Evolutionary conservation across 148 eudicot genomes (phyloP), one percentile per base, ranked within the genome.

Genomic region (Chenopodium berlandieri): DNA sequence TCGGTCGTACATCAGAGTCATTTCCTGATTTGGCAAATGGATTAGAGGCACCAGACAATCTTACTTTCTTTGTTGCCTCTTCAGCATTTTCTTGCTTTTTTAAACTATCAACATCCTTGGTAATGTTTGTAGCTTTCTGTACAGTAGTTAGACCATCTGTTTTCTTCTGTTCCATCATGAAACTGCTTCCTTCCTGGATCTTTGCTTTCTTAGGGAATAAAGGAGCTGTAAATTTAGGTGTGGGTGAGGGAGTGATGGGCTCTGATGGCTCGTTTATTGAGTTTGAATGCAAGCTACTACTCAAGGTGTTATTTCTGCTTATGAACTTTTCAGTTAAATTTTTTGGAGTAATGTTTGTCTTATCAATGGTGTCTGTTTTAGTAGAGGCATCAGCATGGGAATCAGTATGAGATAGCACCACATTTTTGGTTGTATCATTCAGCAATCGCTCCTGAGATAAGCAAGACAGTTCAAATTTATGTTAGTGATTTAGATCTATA

Each of bases 371-470:
- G 23, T 82, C 78, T 62, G 84, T 74, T 81, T 75, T 79, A 13
- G 73, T 32, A 20, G 84, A 48, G 50, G 84, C 25, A 71, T 78
- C 81, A 74, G 79, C n/a, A 60, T 56, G 79, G n/a, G 79, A 75
- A 22, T 78, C 74, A 66, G 82, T 47, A 10, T 64, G 76, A 4
- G 90, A 85, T 56, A 68, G 69, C 14, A 75, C 65, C n/a, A 78
- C 32, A 48, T 82, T 82, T 69, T 82, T 84, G 67, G 75, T 63
- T 13, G 82, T 76, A 84, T 94, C 93, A 37, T 86, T 89, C 44
- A 85, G 88, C 81, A 92, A 32, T 65, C 97, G 89, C 60, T 92
- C 97, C 99, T 96, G 93, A 75, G 64, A 88, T 25, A 66, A 81
- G 48, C 50, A 30, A 47, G 56, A 44, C 80, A 34, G 65, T 31